phyloP scores from a whole-genome alignment of 345 rosid species.

The Salix udensis region DNA sequence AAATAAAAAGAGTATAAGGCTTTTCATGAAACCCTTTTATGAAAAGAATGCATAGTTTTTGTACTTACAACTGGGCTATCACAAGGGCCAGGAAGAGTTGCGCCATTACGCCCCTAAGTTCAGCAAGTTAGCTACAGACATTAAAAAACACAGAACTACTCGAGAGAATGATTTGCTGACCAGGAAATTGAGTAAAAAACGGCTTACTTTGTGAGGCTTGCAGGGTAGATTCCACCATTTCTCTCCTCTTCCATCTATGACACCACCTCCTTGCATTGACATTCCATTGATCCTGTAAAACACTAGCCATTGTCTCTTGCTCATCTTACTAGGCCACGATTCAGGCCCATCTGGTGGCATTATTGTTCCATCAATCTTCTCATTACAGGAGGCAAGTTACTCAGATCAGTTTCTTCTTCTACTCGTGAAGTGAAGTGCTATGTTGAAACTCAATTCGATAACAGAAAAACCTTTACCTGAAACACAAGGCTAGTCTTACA shows the following conservation, averaged over 20 bases:
- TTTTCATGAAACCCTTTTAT: no score
- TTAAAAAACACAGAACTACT: not conserved
- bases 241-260: slow-evolving; percentile 38
- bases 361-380: slow-evolving; percentile 36
- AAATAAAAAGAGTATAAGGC: not conserved
- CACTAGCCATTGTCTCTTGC: slow-evolving; percentile 29
- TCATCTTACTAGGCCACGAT: slow-evolving; percentile 22
- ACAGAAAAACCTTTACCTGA: slow-evolving; percentile 23
- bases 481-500: slow-evolving; percentile 26
- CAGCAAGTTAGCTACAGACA: not conserved
- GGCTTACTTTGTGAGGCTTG: slow-evolving; percentile 26
- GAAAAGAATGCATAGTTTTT: not conserved
- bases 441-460: not conserved
- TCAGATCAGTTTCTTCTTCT: not conserved
- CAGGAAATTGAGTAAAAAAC: not conserved
- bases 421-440: no score
- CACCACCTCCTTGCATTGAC: slow-evolving; percentile 32
- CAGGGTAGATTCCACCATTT: slow-evolving; percentile 38
- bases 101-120: slow-evolving; percentile 14
- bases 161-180: not conserved
- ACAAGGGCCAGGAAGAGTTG: slow-evolving; percentile 18
- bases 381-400: not conserved
- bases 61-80: slow-evolving; percentile 33
- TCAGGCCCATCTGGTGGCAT: slow-evolving; percentile 34
- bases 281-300: slow-evolving; percentile 24